Base-by-base conservation (phyloP, 164 flowering plant species). In the Stephania cephalantha region DNA sequence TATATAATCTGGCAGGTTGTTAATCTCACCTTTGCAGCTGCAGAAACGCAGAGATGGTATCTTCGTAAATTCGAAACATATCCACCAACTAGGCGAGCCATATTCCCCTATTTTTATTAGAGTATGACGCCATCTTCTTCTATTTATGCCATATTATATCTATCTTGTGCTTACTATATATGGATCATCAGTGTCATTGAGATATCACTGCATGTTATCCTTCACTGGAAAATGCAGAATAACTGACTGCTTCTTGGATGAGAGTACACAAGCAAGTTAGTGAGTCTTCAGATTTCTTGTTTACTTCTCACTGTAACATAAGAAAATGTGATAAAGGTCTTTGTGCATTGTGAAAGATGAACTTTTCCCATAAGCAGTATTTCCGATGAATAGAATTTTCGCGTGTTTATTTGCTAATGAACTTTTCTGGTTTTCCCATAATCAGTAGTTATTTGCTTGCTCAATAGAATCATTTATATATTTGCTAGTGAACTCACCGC, bases 31-130 rank as follows among this genome's bases (percentile, higher is more conserved):
- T 80, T 95, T 72, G 95, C 89, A 52, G 95, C 98, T 4, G 91
- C 81, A 53, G 98, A 91, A 80, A 92, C 96, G 5, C 99, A 95
- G 4, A 83, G 85, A 72, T 91, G 98, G 99, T 95, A 93, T 78
- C 85, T 77, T 65, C 81, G 77, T 7, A 93, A 93, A 73, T 93
- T 93, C 74, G 90, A 90, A 5, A 73, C 89, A 46, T 95, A 95
- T 78, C 95, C 99, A 10, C 72, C 76, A 10, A 77, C 82, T n/a
- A 88, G 98, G 44, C 53, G 61, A 22, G 92, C 91, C 44, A 85
- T 95, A 63, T 70, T 95, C 80, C 99, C 99, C 20, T 83, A 78
- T 77, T 64, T 92, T 20, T 88, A 85, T 71, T 93, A 81, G 78
- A 53, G 61, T 68, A 55, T 53, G 20, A 35, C 42, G 31, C 55